A percentile compares a stretch with the other conserved stretches of the same genome.
Evolutionary conservation across 1,284 basidiomycete species (phyloP).

Genomic region (Microbotryomycetes sp.): DNA sequence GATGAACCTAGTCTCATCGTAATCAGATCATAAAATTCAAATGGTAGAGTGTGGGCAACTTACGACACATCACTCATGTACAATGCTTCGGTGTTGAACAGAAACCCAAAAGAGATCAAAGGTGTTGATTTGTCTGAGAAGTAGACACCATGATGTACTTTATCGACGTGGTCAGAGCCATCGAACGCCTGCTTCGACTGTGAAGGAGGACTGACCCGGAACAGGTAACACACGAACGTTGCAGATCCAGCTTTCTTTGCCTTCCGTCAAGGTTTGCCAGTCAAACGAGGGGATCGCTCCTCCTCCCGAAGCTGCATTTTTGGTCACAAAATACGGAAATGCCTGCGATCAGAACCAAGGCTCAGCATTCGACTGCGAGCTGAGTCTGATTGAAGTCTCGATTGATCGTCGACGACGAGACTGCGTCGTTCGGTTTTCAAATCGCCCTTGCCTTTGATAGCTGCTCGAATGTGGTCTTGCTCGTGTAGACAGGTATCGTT

Average conservation of each 20-base stretch:
- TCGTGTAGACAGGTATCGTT: constrained; percentile 65
- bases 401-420: background rate
- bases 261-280: constrained; percentile 68
- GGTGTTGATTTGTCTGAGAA: constrained; percentile 47
- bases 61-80: constrained; percentile 65
- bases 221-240: constrained; percentile 61
- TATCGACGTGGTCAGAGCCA: constrained; percentile 31
- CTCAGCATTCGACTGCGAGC: too few species aligned
- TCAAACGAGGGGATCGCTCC: constrained; percentile 65
- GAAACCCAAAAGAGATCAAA: constrained; percentile 64
- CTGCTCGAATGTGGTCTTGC: constrained; percentile 51
- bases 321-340: constrained; percentile 69
- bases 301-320: constrained; percentile 67
- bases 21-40: constrained; percentile 47
- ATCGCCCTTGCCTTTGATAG: constrained; percentile 46
- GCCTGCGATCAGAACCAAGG: too few species aligned
- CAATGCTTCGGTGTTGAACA: constrained; percentile 50
- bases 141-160: constrained; percentile 48
- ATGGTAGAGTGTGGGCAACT: constrained; percentile 63
- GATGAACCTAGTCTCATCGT: constrained; percentile 46
- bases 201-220: constrained; percentile 49
- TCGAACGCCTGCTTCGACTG: constrained; percentile 45
- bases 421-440: background rate
- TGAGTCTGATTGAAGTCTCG: background rate
- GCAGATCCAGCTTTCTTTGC: constrained; percentile 57